Evolutionary conservation across 768 basidiomycete species (phyloP).

Genomic region (Tremella fuciformis): DNA sequence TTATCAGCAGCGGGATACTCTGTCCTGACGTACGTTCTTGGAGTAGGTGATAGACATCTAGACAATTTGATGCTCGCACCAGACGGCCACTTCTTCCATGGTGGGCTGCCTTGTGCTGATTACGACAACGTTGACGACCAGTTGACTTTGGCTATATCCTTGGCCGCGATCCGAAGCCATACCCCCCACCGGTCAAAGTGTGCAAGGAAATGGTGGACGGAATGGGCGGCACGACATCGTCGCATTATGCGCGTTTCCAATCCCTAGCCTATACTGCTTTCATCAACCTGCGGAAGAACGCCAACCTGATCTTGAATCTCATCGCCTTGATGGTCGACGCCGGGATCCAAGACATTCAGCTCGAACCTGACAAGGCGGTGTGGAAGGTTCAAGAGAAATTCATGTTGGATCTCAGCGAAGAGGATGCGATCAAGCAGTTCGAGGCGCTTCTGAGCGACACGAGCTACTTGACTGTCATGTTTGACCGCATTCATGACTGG

Average conservation of each 20-base stretch:
- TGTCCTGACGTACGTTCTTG: conserved; percentile 91
- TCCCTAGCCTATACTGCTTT: conserved; percentile 97
- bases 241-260: conserved; percentile 96
- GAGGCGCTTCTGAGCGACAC: conserved; percentile 91
- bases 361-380: conserved; percentile 57
- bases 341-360: conserved; percentile 95
- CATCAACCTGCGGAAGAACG: conserved; percentile 89
- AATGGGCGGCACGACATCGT: conserved; percentile 94
- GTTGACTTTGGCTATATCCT: conserved; percentile 99
- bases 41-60: conserved; percentile 94
- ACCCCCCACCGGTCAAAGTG: conserved; percentile 95
- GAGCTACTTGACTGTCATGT: conserved; percentile 83
- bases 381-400: conserved; percentile 88
- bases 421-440: conserved; percentile 96
- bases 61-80: conserved; percentile 91
- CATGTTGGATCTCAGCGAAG: conserved; percentile 86
- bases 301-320: conserved; percentile 93
- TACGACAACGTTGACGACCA: conserved; percentile 45
- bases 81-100: conserved; percentile 98
- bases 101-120: conserved; percentile 53
- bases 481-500: conserved; percentile 78
- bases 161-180: conserved; percentile 94
- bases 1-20: conserved; percentile 84
- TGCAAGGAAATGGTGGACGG: conserved; percentile 99
- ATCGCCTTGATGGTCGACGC: conserved; percentile 97